Percentiles rank a stretch among this genome's conserved stretches.
Evolutionary conservation across 768 basidiomycete species (phyloP).

Genomic region (Favolaschia claudopus): DNA sequence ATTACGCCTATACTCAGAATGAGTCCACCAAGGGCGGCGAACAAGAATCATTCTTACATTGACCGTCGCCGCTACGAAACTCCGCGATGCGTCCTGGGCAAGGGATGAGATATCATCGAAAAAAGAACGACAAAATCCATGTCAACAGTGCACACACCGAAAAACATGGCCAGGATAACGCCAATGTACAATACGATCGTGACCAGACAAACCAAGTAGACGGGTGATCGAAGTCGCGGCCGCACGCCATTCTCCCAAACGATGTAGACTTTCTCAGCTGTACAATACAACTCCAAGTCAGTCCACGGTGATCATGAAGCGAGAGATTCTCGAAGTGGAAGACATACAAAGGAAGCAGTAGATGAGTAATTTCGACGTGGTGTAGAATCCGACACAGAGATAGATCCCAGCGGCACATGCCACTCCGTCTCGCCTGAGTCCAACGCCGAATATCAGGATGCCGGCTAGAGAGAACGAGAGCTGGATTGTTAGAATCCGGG

Average conservation of each 20-base stretch:
- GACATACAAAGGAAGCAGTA: constrained; percentile 54
- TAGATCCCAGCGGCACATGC: constrained; percentile 53
- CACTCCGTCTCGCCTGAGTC: constrained; percentile 43
- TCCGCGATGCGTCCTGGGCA: constrained; percentile 46
- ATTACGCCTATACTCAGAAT: constrained; percentile 37
- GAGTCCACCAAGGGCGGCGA: neutral
- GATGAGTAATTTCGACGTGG: constrained; percentile 52
- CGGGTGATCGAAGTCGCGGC: constrained; percentile 46
- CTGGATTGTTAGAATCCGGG: neutral
- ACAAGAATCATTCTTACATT: constrained; percentile 35
- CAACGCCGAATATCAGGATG: constrained; percentile 52
- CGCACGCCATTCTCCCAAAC: constrained; percentile 49
- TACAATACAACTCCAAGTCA: too few species aligned
- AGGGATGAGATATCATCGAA: neutral
- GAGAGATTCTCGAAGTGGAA: constrained; percentile 2
- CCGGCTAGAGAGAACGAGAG: constrained; percentile 39
- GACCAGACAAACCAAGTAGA: constrained; percentile 49
- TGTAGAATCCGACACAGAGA: constrained; percentile 51
- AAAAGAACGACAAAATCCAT: neutral
- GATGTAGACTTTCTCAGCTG: constrained; percentile 56
- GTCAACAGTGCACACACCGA: constrained; percentile 37
- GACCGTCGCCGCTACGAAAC: constrained; percentile 41
- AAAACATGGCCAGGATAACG: constrained; percentile 46
- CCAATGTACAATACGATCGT: constrained; percentile 47
- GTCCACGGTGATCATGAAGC: neutral